These are phyloP conservation scores for Colletotrichum lentis DNA, from an alignment of 2,329 filamentous ascomycete genomes.

Conservation along the genomic window DNA sequence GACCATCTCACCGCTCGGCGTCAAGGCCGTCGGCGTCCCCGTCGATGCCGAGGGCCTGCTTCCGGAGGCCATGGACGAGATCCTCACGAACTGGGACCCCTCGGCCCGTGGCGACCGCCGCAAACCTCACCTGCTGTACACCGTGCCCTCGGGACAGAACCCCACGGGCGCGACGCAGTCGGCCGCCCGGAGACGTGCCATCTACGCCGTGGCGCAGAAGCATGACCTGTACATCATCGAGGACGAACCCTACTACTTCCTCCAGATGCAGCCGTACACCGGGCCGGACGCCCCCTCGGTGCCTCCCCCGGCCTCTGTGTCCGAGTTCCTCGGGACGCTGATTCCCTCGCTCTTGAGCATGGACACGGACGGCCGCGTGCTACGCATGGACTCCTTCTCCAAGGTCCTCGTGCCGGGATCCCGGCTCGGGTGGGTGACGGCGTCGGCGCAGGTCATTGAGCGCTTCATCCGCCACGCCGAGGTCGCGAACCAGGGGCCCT, in stretches of 20 bases:
- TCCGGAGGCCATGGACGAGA: conserved; percentile 60
- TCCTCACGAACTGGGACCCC: conserved; percentile 61
- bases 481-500: conserved; percentile 83
- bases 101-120: conserved; percentile 53
- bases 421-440: conserved; percentile 88
- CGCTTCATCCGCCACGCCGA: conserved; percentile 85
- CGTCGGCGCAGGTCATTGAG: conserved; percentile 83
- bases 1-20: conserved; percentile 62
- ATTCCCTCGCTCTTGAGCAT: conserved; percentile 80
- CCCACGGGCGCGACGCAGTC: conserved; percentile 87
- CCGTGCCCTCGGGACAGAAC: conserved; percentile 82
- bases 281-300: conserved; percentile 59
- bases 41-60: conserved; percentile 64
- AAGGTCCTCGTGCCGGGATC: conserved; percentile 88
- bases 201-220: conserved; percentile 82
- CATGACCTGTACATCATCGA: conserved; percentile 89
- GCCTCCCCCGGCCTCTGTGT: conserved; percentile 67
- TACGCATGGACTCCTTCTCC: conserved; percentile 92
- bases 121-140: conserved; percentile 66
- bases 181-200: conserved; percentile 68
- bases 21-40: conserved; percentile 59
- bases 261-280: conserved; percentile 84
- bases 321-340: conserved; percentile 77
- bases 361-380: conserved; percentile 85
- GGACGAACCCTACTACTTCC: conserved; percentile 94